Base-by-base conservation (phyloP, 2,329 filamentous ascomycete genomes). In the Claviceps quebecensis region DNA sequence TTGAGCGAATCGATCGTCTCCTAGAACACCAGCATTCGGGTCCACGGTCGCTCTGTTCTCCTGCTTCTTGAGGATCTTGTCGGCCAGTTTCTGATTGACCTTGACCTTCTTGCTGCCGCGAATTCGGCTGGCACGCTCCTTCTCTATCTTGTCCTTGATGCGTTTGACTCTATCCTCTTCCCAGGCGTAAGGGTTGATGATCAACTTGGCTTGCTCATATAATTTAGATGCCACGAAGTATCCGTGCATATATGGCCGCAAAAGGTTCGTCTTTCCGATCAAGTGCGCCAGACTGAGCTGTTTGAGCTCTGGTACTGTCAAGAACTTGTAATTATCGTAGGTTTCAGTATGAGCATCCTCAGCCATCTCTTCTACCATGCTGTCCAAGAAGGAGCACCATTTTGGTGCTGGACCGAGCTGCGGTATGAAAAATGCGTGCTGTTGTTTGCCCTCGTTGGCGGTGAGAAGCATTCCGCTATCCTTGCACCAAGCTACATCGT, bases 271-370 rank as follows among this genome's bases (percentile, higher is more conserved):
- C 60, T 88, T 90, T 57, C 91, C 91, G 52, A 98, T 78, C 47
- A 98, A 75, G 64, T 97, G 91, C 50, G 87, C 84, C 62, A 98
- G 69, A 64, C 87, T 94, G 57, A 98, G 78, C 38, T 84, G 80
- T 60, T 86, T 86, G 50, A 98, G 75, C 66, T 98, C 90, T 44
- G 87, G 81, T 55, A 88, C 68, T 2, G 91, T 95, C 63, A 98
- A 74, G 78, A 98, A 98, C 70, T 97, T 98, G 80, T 91, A 97
- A 69, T 98, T 97, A 69, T 98, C 93, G 72, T 98, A 98, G 9
- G 93, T 87, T 59, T 93, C 84, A 34, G 84, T 84, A 54, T 74
- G 76, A 34, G 76, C 73, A 63, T 84, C 81, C 64, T 97, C 91
- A 8, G 91, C 91, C 88, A 98, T 96, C 68, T 98, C 94, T 71